These are phyloP conservation scores for Telfairia occidentalis DNA, from an alignment of 331 rosid species.

Conservation along the genomic window DNA sequence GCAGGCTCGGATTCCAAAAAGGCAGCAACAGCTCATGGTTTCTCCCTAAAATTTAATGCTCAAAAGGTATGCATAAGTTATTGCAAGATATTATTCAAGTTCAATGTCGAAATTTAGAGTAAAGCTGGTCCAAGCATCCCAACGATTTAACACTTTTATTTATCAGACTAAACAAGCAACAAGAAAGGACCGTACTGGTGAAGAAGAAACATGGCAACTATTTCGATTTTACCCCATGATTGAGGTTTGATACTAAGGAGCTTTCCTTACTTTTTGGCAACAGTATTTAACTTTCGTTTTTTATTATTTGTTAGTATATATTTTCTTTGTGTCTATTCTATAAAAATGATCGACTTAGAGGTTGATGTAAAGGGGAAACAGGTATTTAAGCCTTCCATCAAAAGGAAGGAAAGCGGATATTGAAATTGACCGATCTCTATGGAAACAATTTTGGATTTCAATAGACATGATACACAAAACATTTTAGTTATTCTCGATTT, in stretches of 20 bases:
- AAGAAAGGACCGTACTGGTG: slow-evolving; percentile 66
- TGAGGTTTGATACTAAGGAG: slow-evolving; percentile 40
- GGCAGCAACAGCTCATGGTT: slow-evolving; percentile 29
- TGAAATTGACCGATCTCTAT: neutral
- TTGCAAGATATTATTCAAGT: neutral
- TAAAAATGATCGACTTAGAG: neutral
- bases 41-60: slow-evolving; percentile 75
- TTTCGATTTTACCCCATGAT: slow-evolving; percentile 77
- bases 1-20: slow-evolving; percentile 42
- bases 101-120: neutral
- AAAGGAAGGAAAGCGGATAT: neutral
- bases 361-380: neutral
- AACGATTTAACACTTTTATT: neutral
- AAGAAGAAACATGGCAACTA: slow-evolving; percentile 83
- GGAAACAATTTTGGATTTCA: neutral
- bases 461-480: neutral
- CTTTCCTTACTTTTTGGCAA: neutral
- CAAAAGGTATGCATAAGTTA: slow-evolving; percentile 46
- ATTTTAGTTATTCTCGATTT: neutral
- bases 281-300: neutral
- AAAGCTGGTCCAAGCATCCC: neutral
- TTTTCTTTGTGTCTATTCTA: neutral
- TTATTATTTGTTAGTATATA: neutral
- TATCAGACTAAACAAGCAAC: slow-evolving; percentile 61
- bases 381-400: neutral